Conservation (phyloP, 2,329 filamentous ascomycete genomes). For the Arthrobotrys sphaeroides region DNA sequence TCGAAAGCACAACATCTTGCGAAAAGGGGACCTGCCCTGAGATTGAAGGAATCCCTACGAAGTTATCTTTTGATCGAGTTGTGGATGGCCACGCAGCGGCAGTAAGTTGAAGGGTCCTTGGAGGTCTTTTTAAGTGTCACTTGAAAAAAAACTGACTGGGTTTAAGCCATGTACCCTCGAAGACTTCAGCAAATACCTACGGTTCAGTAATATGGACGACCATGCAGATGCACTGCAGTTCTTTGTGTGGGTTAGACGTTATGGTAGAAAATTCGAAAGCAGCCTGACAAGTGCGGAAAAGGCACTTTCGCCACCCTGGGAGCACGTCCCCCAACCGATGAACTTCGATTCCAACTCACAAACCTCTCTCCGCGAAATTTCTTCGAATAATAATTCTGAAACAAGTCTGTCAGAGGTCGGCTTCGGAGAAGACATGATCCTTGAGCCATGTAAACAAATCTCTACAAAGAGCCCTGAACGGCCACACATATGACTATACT, state of each 20-base stretch:
- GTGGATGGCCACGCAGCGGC: conserved; percentile 19
- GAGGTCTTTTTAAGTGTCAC: too few relatives aligned
- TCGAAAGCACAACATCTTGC: conserved; percentile 9
- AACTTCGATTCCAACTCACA: background rate
- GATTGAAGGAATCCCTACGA: conserved; percentile 32
- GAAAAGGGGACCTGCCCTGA: conserved; percentile 23
- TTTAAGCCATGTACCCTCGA: conserved; percentile 41
- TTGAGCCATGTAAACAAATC: conserved; percentile 28
- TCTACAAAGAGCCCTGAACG: background rate
- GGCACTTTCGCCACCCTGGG: conserved; percentile 28
- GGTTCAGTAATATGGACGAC: conserved; percentile 43
- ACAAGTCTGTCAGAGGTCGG: conserved; percentile 10
- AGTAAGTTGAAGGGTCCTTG: conserved; percentile 21
- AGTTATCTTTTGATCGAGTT: conserved; percentile 39
- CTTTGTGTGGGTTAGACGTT: conserved; percentile 37
- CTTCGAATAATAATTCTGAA: conserved; percentile 15
- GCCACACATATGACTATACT: background rate
- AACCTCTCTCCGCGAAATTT: background rate
- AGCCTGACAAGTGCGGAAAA: conserved; percentile 23
- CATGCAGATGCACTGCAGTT: conserved; percentile 41
- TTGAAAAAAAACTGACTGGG: too few relatives aligned
- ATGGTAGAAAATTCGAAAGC: conserved; percentile 29
- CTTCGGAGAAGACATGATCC: conserved; percentile 38
- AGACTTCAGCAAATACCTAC: conserved; percentile 40
- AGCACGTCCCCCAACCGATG: background rate